These are phyloP conservation scores for Phytopythium kandeliae DNA, from an alignment of 352 stramenopile genomes.

Conservation along the genomic window DNA sequence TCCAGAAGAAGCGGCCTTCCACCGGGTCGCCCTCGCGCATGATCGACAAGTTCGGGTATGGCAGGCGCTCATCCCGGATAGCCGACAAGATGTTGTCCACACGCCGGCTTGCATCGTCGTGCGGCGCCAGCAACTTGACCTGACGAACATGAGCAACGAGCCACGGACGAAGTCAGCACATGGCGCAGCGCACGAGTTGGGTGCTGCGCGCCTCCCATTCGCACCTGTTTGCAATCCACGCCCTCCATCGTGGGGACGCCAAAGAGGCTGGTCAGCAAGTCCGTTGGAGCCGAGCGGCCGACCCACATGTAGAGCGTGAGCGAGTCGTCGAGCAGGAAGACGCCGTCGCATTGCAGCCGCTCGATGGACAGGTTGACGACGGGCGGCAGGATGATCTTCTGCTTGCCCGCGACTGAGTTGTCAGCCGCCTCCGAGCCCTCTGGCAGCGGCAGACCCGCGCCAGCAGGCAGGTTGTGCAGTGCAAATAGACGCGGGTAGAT, in stretches of 20 bases:
- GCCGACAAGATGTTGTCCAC: constrained; percentile 85
- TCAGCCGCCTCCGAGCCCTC: constrained; percentile 17
- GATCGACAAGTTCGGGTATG: constrained; percentile 82
- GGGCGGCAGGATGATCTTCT: constrained; percentile 82
- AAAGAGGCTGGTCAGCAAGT: constrained; percentile 92
- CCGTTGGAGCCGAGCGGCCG: constrained; percentile 81
- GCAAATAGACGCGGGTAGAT: constrained; percentile 98
- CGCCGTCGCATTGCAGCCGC: constrained; percentile 89
- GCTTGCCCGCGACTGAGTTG: constrained; percentile 50
- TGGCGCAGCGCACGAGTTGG: background rate
- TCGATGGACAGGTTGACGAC: constrained; percentile 95
- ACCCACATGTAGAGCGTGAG: constrained; percentile 96
- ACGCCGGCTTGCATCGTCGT: constrained; percentile 79
- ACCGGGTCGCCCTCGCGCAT: constrained; percentile 93
- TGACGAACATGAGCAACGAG: constrained; percentile 12
- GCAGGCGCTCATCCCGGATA: constrained; percentile 86
- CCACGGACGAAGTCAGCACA: background rate
- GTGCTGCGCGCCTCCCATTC: background rate
- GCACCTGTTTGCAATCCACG: constrained; percentile 86
- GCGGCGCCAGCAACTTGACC: constrained; percentile 76
- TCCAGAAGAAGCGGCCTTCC: constrained; percentile 95
- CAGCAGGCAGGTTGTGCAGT: constrained; percentile 88
- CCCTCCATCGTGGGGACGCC: constrained; percentile 92
- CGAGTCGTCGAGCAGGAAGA: constrained; percentile 97
- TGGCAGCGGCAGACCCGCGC: constrained; percentile 60